Evolutionary conservation across 495 filamentous ascomycete species (phyloP).

Genomic region (Talaromyces adpressus): DNA sequence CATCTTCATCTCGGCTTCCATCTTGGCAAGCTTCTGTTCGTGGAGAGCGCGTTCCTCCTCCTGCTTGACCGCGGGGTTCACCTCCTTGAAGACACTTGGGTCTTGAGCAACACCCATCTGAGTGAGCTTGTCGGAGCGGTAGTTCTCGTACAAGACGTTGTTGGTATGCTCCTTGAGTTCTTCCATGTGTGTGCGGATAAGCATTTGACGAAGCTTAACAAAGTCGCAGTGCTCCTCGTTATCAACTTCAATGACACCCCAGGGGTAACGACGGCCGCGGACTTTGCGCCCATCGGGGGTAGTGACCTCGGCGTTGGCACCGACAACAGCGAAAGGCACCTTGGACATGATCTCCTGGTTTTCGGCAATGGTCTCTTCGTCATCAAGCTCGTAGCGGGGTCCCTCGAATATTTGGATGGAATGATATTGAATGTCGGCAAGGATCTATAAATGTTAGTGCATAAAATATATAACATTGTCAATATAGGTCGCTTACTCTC

Average conservation of each 20-base stretch:
- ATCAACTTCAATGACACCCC: conserved; percentile 98
- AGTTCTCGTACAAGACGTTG: conserved; percentile 98
- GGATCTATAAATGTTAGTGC: conserved; percentile 55
- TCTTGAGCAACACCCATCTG: conserved; percentile 98
- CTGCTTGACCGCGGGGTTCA: conserved; percentile 99
- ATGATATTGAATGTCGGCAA: conserved; percentile 94
- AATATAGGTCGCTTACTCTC: conserved; percentile 54
- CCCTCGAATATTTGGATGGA: conserved; percentile 98
- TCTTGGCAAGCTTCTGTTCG: conserved; percentile 99
- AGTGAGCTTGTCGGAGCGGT: conserved; percentile 97
- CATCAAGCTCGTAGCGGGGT: conserved; percentile 94
- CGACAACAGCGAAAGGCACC: conserved; percentile 96
- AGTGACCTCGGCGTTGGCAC: conserved; percentile 87
- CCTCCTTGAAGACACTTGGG: conserved; percentile 99
- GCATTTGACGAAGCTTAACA: conserved; percentile 98
- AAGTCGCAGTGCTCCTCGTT: conserved; percentile 99
- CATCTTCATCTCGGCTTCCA: conserved; percentile 99
- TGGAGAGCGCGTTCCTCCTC: conserved; percentile 96
- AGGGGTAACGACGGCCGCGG: conserved; percentile 92
- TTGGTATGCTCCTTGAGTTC: conserved; percentile 99
- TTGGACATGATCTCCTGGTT: conserved; percentile 99
- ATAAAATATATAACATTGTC: background rate
- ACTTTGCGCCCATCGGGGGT: conserved; percentile 91
- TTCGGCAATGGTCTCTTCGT: conserved; percentile 98
- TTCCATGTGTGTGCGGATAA: conserved; percentile 99